These are phyloP conservation scores for Plasmopara muralis DNA, from an alignment of 352 stramenopile species.

Conservation along the genomic window DNA sequence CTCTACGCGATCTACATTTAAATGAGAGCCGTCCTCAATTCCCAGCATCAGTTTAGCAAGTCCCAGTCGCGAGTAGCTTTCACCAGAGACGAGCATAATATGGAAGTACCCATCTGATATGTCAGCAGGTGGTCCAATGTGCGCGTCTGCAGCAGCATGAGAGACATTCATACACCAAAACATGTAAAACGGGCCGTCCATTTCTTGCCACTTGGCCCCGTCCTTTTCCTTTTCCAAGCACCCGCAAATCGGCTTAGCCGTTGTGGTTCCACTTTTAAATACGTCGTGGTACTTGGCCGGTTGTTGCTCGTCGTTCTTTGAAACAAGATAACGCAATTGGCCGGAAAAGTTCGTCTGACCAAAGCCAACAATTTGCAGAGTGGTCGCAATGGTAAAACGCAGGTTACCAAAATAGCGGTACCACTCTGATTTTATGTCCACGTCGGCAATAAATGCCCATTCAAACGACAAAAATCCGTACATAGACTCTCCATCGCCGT, in stretches of 20 bases:
- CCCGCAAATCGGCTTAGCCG: constrained; percentile 17
- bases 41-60: constrained; percentile 42
- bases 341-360: constrained; percentile 31
- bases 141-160: constrained; percentile 35
- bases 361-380: constrained; percentile 38
- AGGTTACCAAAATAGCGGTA: constrained; percentile 48
- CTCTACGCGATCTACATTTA: constrained; percentile 33
- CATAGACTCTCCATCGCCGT: constrained; percentile 42
- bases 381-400: constrained; percentile 44
- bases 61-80: constrained; percentile 30
- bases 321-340: constrained; percentile 33
- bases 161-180: constrained; percentile 60
- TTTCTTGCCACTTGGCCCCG: constrained; percentile 26
- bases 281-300: constrained; percentile 35
- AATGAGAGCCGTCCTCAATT: constrained; percentile 45
- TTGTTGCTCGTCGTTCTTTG: constrained; percentile 21
- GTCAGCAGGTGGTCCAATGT: constrained; percentile 37
- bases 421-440: constrained; percentile 68
- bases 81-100: constrained; percentile 41
- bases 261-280: constrained; percentile 6
- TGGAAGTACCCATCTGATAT: constrained; percentile 60
- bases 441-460: constrained; percentile 77
- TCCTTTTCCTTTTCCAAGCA: constrained; percentile 19
- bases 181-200: constrained; percentile 47
- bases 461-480: constrained; percentile 81